These are phyloP conservation scores for Daedalea quercina DNA, from an alignment of 768 basidiomycete species.

Conservation along the genomic window DNA sequence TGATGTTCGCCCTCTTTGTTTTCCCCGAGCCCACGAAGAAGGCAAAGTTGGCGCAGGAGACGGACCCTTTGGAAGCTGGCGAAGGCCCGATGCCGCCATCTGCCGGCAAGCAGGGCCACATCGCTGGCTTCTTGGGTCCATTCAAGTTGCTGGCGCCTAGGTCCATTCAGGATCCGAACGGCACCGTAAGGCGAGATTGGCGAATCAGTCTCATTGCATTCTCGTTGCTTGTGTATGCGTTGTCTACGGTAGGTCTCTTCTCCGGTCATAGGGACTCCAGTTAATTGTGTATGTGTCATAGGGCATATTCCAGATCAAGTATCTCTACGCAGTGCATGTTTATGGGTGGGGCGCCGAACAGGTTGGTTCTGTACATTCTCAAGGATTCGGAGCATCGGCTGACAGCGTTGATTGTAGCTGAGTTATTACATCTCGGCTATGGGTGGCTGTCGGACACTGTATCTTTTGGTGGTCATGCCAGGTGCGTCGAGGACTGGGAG, in stretches of 20 bases:
- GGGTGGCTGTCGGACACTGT: conserved; percentile 56
- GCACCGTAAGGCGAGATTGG: conserved; percentile 51
- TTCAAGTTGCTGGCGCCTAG: conserved; percentile 65
- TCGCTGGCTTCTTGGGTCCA: conserved; percentile 50
- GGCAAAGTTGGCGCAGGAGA: conserved; percentile 29
- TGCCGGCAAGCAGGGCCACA: conserved; percentile 16
- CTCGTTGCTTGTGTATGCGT: conserved; percentile 54
- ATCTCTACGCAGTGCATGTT: conserved; percentile 69
- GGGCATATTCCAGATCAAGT: conserved; percentile 72
- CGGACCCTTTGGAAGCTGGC: background rate
- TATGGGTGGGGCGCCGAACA: conserved; percentile 63
- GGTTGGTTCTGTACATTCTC: conserved; percentile 22
- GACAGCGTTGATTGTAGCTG: conserved; percentile 29
- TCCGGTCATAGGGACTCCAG: background rate
- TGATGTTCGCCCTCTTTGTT: conserved; percentile 55
- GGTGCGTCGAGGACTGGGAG: conserved; percentile 33
- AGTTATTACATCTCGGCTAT: conserved; percentile 72
- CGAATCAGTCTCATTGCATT: conserved; percentile 65
- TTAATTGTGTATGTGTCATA: conserved; percentile 17
- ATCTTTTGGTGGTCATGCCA: conserved; percentile 63
- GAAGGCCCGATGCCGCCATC: conserved; percentile 19
- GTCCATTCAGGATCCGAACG: conserved; percentile 32
- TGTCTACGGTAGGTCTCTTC: conserved; percentile 52
- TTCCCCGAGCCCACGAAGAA: conserved; percentile 41
- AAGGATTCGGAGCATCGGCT: background rate